These are phyloP conservation scores for Physcomitrellopsis africana DNA, from an alignment of 225 moss, liverwort and hornwort genomes.

Conservation along the genomic window DNA sequence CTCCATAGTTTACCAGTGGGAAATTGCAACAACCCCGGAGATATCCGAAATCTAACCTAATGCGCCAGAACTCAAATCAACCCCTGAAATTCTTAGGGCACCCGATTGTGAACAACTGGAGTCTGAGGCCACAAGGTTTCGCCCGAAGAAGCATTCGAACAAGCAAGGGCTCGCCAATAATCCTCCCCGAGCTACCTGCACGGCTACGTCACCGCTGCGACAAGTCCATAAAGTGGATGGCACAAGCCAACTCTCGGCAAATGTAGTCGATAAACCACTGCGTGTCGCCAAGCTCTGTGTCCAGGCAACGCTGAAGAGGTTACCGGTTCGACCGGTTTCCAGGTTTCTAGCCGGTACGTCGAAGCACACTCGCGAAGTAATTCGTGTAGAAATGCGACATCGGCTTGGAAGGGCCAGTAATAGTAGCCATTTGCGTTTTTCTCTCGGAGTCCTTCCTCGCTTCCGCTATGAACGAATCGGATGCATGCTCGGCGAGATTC, in stretches of 20 bases:
- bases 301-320: neutral
- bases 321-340: neutral
- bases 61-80: neutral
- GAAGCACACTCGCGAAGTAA: too few species aligned
- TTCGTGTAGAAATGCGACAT: too few species aligned
- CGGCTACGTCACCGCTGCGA: neutral
- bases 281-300: neutral
- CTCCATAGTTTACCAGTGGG: neutral
- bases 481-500: too few species aligned
- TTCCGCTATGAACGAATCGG: too few species aligned
- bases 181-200: too few species aligned
- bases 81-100: slow-evolving; percentile 9
- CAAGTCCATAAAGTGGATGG: neutral
- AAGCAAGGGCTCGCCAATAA: neutral
- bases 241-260: neutral
- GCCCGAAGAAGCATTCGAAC: neutral
- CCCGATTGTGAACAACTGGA: neutral
- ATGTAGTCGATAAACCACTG: neutral
- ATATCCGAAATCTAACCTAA: neutral
- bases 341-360: neutral
- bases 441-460: too few species aligned
- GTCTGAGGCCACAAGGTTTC: neutral
- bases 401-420: too few species aligned
- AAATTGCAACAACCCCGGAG: neutral
- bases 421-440: too few species aligned